A percentile compares a stretch with the other conserved stretches of the same genome.
These are phyloP conservation scores for Prunus padus DNA, from an alignment of 306 rosid genomes.

Conservation along the genomic window DNA sequence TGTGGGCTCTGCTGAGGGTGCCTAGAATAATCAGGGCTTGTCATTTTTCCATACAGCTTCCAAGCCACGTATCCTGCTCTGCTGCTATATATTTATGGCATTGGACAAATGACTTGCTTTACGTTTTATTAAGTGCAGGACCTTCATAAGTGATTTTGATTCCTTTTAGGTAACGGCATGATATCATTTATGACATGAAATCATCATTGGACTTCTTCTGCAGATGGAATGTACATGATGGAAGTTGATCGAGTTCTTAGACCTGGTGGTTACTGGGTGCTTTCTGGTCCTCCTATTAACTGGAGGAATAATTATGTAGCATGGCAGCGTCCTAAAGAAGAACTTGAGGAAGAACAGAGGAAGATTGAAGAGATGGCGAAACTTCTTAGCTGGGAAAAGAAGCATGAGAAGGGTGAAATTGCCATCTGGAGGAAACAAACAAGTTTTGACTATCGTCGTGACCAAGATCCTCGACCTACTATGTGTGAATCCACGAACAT, in stretches of 20 bases:
- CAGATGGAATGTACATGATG: slow-evolving; percentile 82
- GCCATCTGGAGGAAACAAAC: slow-evolving; percentile 69
- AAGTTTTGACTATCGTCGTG: slow-evolving; percentile 36
- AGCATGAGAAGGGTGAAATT: slow-evolving; percentile 73
- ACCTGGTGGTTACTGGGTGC: slow-evolving; percentile 89
- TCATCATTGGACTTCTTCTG: slow-evolving; percentile 21
- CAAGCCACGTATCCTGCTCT: no score
- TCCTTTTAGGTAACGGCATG: slow-evolving; percentile 1
- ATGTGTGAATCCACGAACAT: slow-evolving; percentile 39
- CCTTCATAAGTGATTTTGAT: no score
- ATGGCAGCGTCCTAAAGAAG: slow-evolving; percentile 67
- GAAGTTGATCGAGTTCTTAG: slow-evolving; percentile 89
- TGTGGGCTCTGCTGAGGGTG: not conserved
- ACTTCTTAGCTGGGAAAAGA: slow-evolving; percentile 89
- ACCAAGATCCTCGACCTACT: slow-evolving; percentile 42
- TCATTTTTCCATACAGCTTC: no score
- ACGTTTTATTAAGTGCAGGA: not conserved
- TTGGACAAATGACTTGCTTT: not conserved
- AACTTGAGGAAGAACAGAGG: slow-evolving; percentile 74
- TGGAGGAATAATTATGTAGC: slow-evolving; percentile 57
- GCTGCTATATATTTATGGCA: not conserved
- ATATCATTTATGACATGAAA: not conserved
- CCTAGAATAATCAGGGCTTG: not conserved
- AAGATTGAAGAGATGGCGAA: slow-evolving; percentile 67
- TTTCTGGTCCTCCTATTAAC: slow-evolving; percentile 78